Evolutionary conservation across 495 filamentous ascomycete genomes (phyloP), one percentile per base, ranked within the genome.

Genomic region (Collariella sp.): DNA sequence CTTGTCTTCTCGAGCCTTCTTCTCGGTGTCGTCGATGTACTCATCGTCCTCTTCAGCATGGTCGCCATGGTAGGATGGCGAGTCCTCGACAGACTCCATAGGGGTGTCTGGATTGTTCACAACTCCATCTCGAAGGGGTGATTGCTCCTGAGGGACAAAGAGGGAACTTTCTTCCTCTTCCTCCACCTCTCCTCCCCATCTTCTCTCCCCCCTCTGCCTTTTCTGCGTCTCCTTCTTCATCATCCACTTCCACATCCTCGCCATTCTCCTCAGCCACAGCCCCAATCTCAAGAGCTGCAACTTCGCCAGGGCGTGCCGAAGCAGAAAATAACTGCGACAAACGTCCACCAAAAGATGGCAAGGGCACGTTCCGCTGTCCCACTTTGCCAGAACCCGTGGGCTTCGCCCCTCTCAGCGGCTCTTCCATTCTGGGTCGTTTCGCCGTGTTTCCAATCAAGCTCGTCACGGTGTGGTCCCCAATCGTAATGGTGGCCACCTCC

Each of bases 401-500:
- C 18, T 59, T 61, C 6, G 47, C 62, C n/a, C 62, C 50, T 9
- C 19, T 56, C 5, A 36, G 31, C 12, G 36, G 4, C 10, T 52
- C 49, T 9, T 50, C 49, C 1, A 60, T n/a, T 33, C 68, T 66
- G 36, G 59, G 61, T 41, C 67, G 70, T 57, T 79, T 80, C 2
- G 66, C 53, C 19, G 69, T 60, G 11, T 67, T 70, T 1, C 77
- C 75, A 44, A 79, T 72, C 22, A 73, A 61, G 34, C 68, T 75
- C 0, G 71, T 89, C 19, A 89, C 82, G 0, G 88, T 89, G 36
- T 80, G 81, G 49, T 86, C 79, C 3, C 89, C 91, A 50, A 97
- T 86, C 0, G 89, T 96, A 29, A 97, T 93, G 2, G 88, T 96
- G 29, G 91, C 90, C 46, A 83, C 73, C 63, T 89, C 85, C n/a